Evolutionary conservation across 2,329 filamentous ascomycete genomes (phyloP), one percentile per base, ranked within the genome.

Genomic region (Trichoderma semiorbis): DNA sequence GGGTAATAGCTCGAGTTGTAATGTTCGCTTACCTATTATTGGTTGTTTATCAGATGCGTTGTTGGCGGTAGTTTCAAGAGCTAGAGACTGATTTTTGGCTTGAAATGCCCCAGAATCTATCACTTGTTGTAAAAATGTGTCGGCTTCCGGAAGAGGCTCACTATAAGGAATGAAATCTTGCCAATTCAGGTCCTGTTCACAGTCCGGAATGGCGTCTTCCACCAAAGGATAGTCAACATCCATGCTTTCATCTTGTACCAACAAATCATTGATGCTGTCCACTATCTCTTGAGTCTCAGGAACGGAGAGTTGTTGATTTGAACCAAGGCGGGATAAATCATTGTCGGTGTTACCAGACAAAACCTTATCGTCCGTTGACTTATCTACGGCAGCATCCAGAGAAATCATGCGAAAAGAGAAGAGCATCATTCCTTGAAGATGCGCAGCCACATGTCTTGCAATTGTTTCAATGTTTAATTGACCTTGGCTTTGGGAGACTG

Each of bases 371-470:
- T 68, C 34, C 3, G 53, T 7, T 32, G 34, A 30, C 26, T 10
- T 24, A 2, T 68, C n/a, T 14, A 26, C 7, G 11, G 3, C 18
- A 24, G 26, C 18, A 12, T 60, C 65, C 3, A 68, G 53, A 1
- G 34, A n/a, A 18, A 68, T 68, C 18, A 68, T 58, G 7, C 65
- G 65, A 8, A 68, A 26, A 3, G 65, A 43, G 7, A 68, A 58
- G 10, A 68, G 65, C 65, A 68, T 60, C 1, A 68, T 58, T 5
- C 53, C 34, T 68, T 68, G 65, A 11, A 68, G 53, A 12, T 68
- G 65, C 1, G 65, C 24, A 12, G 65, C 65, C 5, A 68, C 34
- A 24, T 68, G 65, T 0, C 14, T 30, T 24, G 65, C 53, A 1
- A 68, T 60, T 2, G 34, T 5, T 24, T 68, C 65, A 32, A 68